Conservation (phyloP, 495 filamentous ascomycete species). For the Daldinia vernicosa region DNA sequence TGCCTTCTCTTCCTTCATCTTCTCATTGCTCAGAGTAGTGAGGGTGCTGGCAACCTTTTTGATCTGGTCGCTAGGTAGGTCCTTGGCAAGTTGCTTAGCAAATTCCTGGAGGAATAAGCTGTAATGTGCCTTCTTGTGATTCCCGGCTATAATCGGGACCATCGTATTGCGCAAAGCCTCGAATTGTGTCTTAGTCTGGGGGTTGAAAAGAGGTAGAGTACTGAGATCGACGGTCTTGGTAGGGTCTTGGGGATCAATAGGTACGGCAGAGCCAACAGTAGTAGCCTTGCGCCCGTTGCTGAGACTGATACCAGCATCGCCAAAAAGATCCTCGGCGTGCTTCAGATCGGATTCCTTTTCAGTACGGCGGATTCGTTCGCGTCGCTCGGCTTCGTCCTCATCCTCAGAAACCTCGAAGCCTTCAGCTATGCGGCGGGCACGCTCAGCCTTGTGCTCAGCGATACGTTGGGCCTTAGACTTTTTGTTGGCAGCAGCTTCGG, state of each 20-base stretch:
- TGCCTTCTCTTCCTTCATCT: constrained; percentile 98
- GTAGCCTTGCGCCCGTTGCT: constrained; percentile 66
- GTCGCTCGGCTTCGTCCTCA: constrained; percentile 72
- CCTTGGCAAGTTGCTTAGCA: constrained; percentile 83
- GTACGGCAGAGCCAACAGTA: constrained; percentile 68
- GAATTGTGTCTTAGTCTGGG: constrained; percentile 86
- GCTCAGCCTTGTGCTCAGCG: constrained; percentile 72
- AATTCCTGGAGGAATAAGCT: constrained; percentile 90
- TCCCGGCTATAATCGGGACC: constrained; percentile 74
- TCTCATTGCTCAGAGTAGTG: constrained; percentile 91
- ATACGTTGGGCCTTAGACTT: constrained; percentile 90
- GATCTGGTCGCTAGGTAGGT: constrained; percentile 87
- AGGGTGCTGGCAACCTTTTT: constrained; percentile 90
- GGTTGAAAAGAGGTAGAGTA: constrained; percentile 85
- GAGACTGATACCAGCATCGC: constrained; percentile 73
- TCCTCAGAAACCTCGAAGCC: constrained; percentile 65
- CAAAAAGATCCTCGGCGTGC: constrained; percentile 93
- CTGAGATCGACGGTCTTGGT: constrained; percentile 81
- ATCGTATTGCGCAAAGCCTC: constrained; percentile 75
- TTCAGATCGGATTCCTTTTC: constrained; percentile 90
- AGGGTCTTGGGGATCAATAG: constrained; percentile 74
- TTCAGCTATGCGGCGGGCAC: constrained; percentile 59
- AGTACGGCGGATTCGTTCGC: constrained; percentile 75
- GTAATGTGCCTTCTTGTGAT: constrained; percentile 91
- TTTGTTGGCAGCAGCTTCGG: constrained; percentile 90